Conservation (phyloP, 2,329 filamentous ascomycete species). For the Macrophomina phaseolina region DNA sequence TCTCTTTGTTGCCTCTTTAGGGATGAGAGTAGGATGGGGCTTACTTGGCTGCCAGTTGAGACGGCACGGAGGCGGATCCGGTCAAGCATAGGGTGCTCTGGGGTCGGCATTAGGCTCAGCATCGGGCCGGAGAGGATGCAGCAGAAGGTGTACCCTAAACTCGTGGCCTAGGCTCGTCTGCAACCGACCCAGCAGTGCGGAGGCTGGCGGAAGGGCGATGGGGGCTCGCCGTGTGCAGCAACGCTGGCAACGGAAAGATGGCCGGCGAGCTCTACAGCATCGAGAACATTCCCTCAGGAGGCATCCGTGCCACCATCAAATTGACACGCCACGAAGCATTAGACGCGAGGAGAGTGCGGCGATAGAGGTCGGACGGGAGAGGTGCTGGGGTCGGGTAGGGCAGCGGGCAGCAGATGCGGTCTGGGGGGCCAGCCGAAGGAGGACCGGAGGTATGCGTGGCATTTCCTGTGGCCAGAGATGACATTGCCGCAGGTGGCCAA, state of each 20-base stretch:
- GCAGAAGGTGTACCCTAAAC: too few species aligned
- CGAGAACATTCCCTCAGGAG: background rate
- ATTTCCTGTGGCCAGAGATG: too few species aligned
- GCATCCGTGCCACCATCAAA: background rate
- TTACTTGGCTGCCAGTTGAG: background rate
- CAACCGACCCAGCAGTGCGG: background rate
- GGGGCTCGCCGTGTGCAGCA: background rate
- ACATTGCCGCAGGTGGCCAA: too few species aligned
- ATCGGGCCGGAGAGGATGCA: background rate
- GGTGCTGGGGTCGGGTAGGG: background rate
- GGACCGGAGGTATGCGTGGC: background rate
- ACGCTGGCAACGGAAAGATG: background rate
- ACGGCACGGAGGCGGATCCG: background rate
- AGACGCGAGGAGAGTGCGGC: background rate
- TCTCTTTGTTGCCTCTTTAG: constrained; percentile 1
- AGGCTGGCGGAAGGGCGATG: background rate
- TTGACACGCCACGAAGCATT: background rate
- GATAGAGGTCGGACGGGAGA: background rate
- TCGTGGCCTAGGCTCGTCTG: too few species aligned
- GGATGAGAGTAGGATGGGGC: background rate
- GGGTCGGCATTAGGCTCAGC: background rate
- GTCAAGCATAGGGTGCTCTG: background rate
- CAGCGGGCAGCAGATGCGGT: too few species aligned
- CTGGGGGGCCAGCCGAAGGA: background rate
- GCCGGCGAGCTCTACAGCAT: background rate